Conservation (phyloP, 2,329 filamentous ascomycete species). For the Xylariaceae sp. region DNA sequence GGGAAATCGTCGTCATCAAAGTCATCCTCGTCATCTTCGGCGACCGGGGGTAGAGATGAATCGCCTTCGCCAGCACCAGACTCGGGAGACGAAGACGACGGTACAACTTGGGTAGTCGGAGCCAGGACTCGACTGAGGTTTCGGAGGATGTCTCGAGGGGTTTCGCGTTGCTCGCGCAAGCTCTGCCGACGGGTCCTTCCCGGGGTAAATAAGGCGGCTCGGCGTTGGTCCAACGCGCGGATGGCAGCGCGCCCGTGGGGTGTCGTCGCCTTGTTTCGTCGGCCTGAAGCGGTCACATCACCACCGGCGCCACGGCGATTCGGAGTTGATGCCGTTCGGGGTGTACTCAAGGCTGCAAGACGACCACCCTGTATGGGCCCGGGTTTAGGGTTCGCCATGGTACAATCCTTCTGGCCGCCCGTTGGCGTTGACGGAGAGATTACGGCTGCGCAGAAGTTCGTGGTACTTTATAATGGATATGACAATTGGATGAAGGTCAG, state of each 20-base stretch:
- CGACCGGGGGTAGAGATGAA: constrained; percentile 26
- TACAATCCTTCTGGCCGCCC: neutral
- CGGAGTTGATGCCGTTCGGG: constrained; percentile 31
- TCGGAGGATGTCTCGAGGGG: constrained; percentile 37
- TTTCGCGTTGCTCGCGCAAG: constrained; percentile 46
- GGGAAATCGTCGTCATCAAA: constrained; percentile 49
- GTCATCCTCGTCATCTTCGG: constrained; percentile 34
- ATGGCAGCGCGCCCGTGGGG: constrained; percentile 60
- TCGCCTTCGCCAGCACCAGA: constrained; percentile 37
- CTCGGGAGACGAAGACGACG: constrained; percentile 41
- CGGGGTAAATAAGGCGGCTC: constrained; percentile 57
- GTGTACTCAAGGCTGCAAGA: constrained; percentile 28
- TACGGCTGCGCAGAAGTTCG: neutral
- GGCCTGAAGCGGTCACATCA: constrained; percentile 45
- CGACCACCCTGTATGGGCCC: constrained; percentile 11
- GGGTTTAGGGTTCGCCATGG: constrained; percentile 21
- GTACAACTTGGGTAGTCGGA: constrained; percentile 42
- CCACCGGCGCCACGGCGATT: constrained; percentile 33
- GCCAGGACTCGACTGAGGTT: constrained; percentile 53
- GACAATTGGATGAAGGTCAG: neutral
- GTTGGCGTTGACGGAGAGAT: neutral
- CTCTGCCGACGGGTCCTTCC: constrained; percentile 56
- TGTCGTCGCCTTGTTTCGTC: constrained; percentile 44
- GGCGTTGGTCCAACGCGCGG: constrained; percentile 54
- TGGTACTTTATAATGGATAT: neutral